Base-by-base conservation (phyloP, 1,139 yeast genomes). In the Spathaspora sp. region DNA sequence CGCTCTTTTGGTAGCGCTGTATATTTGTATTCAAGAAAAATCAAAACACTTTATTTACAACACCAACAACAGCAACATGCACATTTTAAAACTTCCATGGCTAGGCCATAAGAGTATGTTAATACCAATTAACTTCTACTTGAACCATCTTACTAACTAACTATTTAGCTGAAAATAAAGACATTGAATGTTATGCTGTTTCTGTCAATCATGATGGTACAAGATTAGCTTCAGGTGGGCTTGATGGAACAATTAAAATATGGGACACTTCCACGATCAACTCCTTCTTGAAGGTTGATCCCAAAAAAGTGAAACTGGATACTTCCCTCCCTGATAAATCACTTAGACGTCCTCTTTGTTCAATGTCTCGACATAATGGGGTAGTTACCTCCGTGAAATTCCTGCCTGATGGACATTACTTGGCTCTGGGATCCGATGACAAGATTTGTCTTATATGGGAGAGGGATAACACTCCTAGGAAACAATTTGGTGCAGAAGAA, bases 401-500 rank as follows among this genome's bases (percentile, higher is more conserved):
- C 62, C 87, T 96, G 0, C 98, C 98, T 0, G 88, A 87, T 58
- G 97, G 97, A 0, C 68, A 91, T 42, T 93, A 87, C 63, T 67
- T 93, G 38, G 99, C 98, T 0, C 82, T 95, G 27, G 99, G 99
- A 0, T 88, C 97, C 2, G 99, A 95, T 64, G 99, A 93, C 64
- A 84, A 91, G 53, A 89, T 93, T 45, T 80, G 91, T 42, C 74
- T 93, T 47, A 89, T 93, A 16, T 91, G 98, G 98, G 96, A 93
- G 58, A 82, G 81, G 49, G 98, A 93, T 56, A 70, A 72, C 63
- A 68, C 59, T 51, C 74, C 76, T 4, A 23, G 38, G 17, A 68
- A 68, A 46, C 76, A 64, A 52, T 74, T 74, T 55, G 80, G 80
- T 2, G 78, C 77, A 40, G 68, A 80, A 43, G 82, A 81, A 47